phyloP scores from a whole-genome alignment of 2,329 filamentous ascomycete species.

The Diaporthe destruens region DNA sequence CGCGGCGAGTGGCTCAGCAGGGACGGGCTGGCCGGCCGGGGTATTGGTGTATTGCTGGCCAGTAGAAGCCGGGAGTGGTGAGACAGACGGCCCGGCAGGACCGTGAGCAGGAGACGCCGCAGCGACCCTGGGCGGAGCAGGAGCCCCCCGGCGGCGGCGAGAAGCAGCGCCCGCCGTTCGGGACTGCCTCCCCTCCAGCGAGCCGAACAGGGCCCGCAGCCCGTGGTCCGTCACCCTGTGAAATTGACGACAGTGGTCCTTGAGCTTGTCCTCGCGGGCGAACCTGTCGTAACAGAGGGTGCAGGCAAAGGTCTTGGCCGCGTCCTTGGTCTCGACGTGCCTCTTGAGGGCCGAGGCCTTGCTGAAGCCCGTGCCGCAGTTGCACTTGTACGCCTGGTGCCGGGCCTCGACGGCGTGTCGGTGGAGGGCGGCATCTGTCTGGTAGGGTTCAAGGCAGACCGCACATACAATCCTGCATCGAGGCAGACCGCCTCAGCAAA shows the following conservation, averaged over 20 bases:
- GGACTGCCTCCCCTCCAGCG: neutral
- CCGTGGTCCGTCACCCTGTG: neutral
- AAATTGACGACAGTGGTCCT: neutral
- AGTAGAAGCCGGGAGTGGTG: accelerated
- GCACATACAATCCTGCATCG: no score
- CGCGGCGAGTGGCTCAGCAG: neutral
- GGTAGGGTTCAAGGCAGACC: neutral
- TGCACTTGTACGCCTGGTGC: neutral
- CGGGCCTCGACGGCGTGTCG: neutral
- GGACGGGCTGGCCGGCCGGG: neutral
- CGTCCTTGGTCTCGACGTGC: neutral
- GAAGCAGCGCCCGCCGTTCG: neutral
- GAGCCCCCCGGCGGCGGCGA: neutral
- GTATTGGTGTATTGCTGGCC: neutral
- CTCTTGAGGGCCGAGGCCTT: neutral
- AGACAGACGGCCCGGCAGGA: neutral
- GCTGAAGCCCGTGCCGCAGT: neutral
- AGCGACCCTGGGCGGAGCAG: neutral
- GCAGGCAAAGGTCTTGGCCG: neutral
- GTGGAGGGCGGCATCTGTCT: neutral
- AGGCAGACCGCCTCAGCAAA: no score
- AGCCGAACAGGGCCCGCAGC: accelerated
- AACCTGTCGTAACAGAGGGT: neutral
- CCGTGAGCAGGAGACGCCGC: neutral
- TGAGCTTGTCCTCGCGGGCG: neutral